Evolutionary conservation across 805 yeast genomes (phyloP).

Genomic region (Saccharomyces jurei): DNA sequence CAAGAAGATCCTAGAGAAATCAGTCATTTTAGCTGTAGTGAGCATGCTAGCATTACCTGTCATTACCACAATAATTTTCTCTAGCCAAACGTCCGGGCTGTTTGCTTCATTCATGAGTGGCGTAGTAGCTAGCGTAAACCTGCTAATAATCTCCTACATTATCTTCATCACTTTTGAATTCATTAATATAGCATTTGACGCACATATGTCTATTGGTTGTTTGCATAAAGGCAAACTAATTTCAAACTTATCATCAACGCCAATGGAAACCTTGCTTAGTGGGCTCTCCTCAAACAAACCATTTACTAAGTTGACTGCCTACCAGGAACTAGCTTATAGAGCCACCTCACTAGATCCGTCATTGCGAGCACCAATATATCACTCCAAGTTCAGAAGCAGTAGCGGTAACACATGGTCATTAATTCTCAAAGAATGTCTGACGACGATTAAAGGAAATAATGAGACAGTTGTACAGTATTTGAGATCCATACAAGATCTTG

Average conservation of each 20-base stretch:
- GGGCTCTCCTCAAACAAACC: conserved; percentile 50
- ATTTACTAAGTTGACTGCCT: conserved; percentile 55
- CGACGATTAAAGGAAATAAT: conserved; percentile 44
- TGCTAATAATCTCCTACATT: conserved; percentile 31
- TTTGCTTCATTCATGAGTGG: conserved; percentile 33
- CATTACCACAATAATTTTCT: conserved; percentile 19
- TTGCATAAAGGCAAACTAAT: conserved; percentile 57
- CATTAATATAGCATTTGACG: conserved; percentile 49
- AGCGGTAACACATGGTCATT: conserved; percentile 48
- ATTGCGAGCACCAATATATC: conserved; percentile 47
- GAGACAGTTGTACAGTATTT: conserved; percentile 28
- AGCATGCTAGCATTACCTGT: conserved; percentile 24
- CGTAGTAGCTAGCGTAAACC: conserved; percentile 26
- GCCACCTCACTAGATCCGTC: conserved; percentile 42
- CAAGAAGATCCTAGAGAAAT: conserved; percentile 32
- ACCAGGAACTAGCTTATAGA: conserved; percentile 65
- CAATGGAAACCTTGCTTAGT: conserved; percentile 52
- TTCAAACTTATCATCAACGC: conserved; percentile 46
- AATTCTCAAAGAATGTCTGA: conserved; percentile 51
- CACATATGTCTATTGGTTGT: conserved; percentile 66
- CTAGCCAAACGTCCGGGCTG: conserved; percentile 35
- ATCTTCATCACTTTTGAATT: conserved; percentile 43
- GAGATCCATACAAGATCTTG: conserved; percentile 8
- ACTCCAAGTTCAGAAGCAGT: conserved; percentile 33
- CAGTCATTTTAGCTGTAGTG: conserved; percentile 19